Conservation (phyloP, 31 red algal genomes). For the Asparagopsis taxiformis region DNA sequence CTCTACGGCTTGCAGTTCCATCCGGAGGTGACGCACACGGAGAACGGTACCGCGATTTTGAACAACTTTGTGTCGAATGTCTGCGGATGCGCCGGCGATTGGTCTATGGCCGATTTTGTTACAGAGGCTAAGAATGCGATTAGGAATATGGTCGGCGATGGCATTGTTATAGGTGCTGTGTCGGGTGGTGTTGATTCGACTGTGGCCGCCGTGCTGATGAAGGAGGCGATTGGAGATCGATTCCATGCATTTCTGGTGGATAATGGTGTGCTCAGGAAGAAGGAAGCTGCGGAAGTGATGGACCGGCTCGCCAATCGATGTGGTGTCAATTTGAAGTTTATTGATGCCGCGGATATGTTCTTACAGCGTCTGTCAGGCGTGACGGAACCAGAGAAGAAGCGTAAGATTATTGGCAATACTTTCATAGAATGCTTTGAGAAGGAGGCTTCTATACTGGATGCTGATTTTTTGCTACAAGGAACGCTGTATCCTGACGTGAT, state of each 20-base stretch:
- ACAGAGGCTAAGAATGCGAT: slow-evolving; percentile 67
- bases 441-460: slow-evolving; percentile 71
- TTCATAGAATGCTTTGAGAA: slow-evolving; percentile 94
- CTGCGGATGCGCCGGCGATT: slow-evolving; percentile 79
- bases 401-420: slow-evolving; percentile 93
- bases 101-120: slow-evolving; percentile 87
- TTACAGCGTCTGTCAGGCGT: slow-evolving; percentile 67
- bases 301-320: slow-evolving; percentile 58
- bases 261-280: slow-evolving; percentile 89
- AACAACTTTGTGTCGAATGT: slow-evolving; percentile 75
- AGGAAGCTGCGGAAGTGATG: slow-evolving; percentile 80
- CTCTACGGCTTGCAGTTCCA: slow-evolving; percentile 96
- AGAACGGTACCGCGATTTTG: slow-evolving; percentile 78
- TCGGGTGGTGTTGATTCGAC: slow-evolving; percentile 98
- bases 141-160: slow-evolving; percentile 64
- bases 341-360: slow-evolving; percentile 81
- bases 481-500: slow-evolving; percentile 99
- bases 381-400: slow-evolving; percentile 93
- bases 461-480: slow-evolving; percentile 91
- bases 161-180: slow-evolving; percentile 90
- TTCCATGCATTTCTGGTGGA: slow-evolving; percentile 96
- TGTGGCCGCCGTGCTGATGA: slow-evolving; percentile 92
- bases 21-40: slow-evolving; percentile 95
- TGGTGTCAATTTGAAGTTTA: slow-evolving; percentile 69
- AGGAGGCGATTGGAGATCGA: slow-evolving; percentile 82